Conservation (phyloP, 805 yeast genomes). For the Saccharomycodes ludwigii region DNA sequence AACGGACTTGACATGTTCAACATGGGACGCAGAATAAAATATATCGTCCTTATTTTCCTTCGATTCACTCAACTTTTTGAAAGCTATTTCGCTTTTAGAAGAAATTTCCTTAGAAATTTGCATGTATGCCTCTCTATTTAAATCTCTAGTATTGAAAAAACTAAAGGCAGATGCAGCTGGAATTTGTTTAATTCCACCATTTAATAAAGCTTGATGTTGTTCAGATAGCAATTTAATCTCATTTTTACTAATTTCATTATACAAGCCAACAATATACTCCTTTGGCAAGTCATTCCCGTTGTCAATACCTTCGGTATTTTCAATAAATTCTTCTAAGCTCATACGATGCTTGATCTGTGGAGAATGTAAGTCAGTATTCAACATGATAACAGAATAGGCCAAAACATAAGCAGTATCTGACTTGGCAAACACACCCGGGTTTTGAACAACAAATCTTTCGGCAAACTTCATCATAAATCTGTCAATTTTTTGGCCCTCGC, state of each 20-base stretch:
- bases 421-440: conserved; percentile 76
- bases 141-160: conserved; percentile 60
- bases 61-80: conserved; percentile 48
- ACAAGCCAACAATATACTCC: conserved; percentile 57
- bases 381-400: conserved; percentile 83
- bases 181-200: conserved; percentile 39
- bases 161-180: conserved; percentile 32
- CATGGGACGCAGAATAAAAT: conserved; percentile 73
- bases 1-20: conserved; percentile 84
- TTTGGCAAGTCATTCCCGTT: conserved; percentile 77
- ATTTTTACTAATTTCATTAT: conserved; percentile 62
- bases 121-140: conserved; percentile 70
- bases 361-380: conserved; percentile 91
- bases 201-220: conserved; percentile 79
- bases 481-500: conserved; percentile 97
- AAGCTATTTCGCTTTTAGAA: conserved; percentile 73
- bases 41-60: conserved; percentile 33
- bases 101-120: conserved; percentile 91
- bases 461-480: conserved; percentile 96
- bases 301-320: conserved; percentile 84
- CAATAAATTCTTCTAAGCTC: conserved; percentile 78
- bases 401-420: conserved; percentile 91
- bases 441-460: conserved; percentile 77
- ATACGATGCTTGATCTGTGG: conserved; percentile 75
- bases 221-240: conserved; percentile 90